Evolutionary conservation across 495 filamentous ascomycete species (phyloP), one percentile per base, ranked within the genome.

Genomic region (Amniculicola lignicola): DNA sequence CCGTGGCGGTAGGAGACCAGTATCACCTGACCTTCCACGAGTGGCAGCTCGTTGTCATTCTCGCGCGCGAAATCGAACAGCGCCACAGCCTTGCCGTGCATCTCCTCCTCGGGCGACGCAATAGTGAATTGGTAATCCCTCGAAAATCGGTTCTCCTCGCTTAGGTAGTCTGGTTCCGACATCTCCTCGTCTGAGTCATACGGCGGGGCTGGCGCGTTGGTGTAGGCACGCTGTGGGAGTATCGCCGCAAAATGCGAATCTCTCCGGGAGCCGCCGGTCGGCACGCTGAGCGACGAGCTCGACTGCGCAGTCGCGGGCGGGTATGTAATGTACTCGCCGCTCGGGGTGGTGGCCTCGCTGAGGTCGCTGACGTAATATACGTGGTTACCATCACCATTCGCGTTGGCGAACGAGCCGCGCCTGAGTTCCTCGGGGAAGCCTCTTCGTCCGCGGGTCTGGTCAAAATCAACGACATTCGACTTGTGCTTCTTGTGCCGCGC

Each of bases 21-120:
- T 38, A 98, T 95, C 48, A 96, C 86, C 66, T 98, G 93, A 27
- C 94, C 94, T 70, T 98, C 93, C 0, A 86, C 83, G 16, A 98
- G 74, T 14, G 89, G 90, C 12, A 98, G 79, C 72, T 98, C 93
- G 61, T 96, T 98, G 65, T 95, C 90, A 65, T 97, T 96, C 68
- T 97, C 93, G 22, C 90, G 82, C 46, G 83, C 82, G 69, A 98
- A 98, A 69, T 96, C 89, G 65, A 94, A 98, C 11, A 98, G 77
- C 4, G 93, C 94, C 19, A 98, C 89, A 29, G 92, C 92, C 66
- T 95, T 95, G 36, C 92, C 92, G 67, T 95, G 89, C 88, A 96
- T 95, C 68, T 96, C 91, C 71, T 97, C 92, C 63, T 96, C 92
- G 6, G 92, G 90, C 21, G 88, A 94, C 18, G 89, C 90, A 55